Evolutionary conservation across 139 green algal genomes (phyloP), one percentile per base, ranked within the genome.

Genomic region (Chlorella sorokiniana): DNA sequence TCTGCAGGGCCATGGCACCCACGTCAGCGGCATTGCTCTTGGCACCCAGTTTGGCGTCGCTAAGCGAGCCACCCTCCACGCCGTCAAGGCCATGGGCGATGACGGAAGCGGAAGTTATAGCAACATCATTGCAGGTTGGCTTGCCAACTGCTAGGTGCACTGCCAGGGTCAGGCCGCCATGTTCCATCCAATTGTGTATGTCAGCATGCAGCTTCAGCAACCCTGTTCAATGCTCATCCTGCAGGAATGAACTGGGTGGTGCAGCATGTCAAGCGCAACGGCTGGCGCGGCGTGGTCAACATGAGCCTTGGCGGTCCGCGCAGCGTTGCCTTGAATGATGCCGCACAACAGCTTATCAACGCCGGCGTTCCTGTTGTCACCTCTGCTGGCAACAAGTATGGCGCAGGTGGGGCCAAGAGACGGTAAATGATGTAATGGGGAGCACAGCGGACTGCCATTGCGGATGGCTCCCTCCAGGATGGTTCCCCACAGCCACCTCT

Each of bases 41-140:
- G 93, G 93, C n/a, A 44, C 41, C 23, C 84, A 74, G 8, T 88
- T 91, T 77, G 93, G 93, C 33, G 87, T 95, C 1, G 93, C 93
- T 9, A 91, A 90, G 68, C 63, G 68, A 27, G 90, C 89, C 37
- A 91, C 75, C 20, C 25, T 89, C 14, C 76, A 85, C 52, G 51
- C 84, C 35, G 62, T 81, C 27, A 73, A 83, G 78, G 79, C 88
- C 31, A 82, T 91, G 52, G 85, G 69, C 52, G 80, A 84, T 38
- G 64, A 83, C 23, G 87, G 87, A 40, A 77, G 67, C 69, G 91
- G 90, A 9, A 77, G 62, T 62, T 93, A 88, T 78, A 86, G 73
- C 42, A 84, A 88, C 78, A 87, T 94, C 77, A 89, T 93, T 35
- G 65, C 69, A 23, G 91, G 84, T 27, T n/a, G 20, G 68, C 1